phyloP scores from a whole-genome alignment of 371 early-diverging fungal genomes.

The Phascolomyces articulosus region DNA sequence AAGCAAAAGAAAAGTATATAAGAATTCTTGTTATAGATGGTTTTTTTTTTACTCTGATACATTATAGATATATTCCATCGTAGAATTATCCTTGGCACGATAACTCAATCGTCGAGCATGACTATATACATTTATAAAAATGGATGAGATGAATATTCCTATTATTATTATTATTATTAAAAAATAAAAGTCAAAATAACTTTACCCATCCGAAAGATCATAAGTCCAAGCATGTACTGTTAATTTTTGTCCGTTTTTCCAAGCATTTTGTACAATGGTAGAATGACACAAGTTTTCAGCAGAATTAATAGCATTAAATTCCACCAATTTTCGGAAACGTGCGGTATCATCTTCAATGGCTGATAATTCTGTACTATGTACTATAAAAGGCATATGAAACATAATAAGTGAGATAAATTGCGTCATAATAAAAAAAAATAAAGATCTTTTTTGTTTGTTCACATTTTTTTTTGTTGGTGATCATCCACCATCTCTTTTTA shows the following conservation, averaged over 20 bases:
- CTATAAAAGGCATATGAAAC: slow-evolving; percentile 9
- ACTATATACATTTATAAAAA: neutral
- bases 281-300: slow-evolving; percentile 76
- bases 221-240: slow-evolving; percentile 88
- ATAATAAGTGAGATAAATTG: neutral
- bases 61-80: slow-evolving; percentile 6
- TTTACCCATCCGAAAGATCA: slow-evolving; percentile 72
- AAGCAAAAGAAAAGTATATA: too few relatives aligned
- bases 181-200: neutral
- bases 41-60: slow-evolving; percentile 4
- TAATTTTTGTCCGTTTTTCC: slow-evolving; percentile 76
- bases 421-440: too few relatives aligned
- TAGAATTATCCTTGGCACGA: neutral
- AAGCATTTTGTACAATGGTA: slow-evolving; percentile 83
- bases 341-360: slow-evolving; percentile 38
- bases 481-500: too few relatives aligned
- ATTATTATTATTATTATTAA: too few relatives aligned
- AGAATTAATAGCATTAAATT: slow-evolving; percentile 78
- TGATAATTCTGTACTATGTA: slow-evolving; percentile 56
- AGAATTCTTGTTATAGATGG: too few relatives aligned
- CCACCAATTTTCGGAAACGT: slow-evolving; percentile 58
- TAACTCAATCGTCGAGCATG: slow-evolving; percentile 9
- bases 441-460: too few relatives aligned
- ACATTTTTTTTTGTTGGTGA: too few relatives aligned
- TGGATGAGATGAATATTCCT: too few relatives aligned